Base-by-base conservation (phyloP, 305 asterid species). In the Fraxinus xanthoxyloides region DNA sequence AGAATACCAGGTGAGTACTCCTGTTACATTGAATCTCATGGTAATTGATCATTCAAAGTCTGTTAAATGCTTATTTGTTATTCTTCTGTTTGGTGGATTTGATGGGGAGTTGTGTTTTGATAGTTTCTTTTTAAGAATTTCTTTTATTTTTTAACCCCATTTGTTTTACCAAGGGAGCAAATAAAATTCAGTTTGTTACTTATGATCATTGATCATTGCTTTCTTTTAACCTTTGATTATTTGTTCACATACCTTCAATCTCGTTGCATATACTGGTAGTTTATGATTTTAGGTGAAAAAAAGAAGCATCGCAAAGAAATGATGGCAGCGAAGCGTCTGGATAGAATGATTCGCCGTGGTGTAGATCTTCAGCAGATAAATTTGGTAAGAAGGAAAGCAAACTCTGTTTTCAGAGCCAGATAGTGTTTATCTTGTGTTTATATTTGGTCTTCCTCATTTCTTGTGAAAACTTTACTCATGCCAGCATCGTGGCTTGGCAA, bases 301-400 rank as follows among this genome's bases (percentile, higher is more conserved):
- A 94, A 92, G 97, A 95, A 92, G 83, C 94, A 92, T 35, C 92
- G 93, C 12, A 94, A 93, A 87, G 97, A 95, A 87, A 83, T 81
- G 82, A 92, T 93, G 76, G 99, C 97, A 36, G 85, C 82, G 26
- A 94, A 94, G 92, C 95, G 97, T 54, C 90, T 90, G 72, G 98
- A 93, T 84, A 90, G 97, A 90, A 93, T 93, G 98, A 72, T 89
- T 30, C 86, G 75, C 56, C 97, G 97, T 48, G 99, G 97, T 76
- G 98, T 95, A 75, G 98, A 95, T 90, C 93, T 93, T 85, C 93
- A 92, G 87, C 85, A 91, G 87, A 94, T 94, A 87, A 93, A 92
- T 90, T 81, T 75, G 87, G 99, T 95, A 88, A 83, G 90, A 48
- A 28, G 35, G 10, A 35, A 77, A 83, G 51, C 24, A 35, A 77